A percentile compares a stretch with the other conserved stretches of the same genome.
Evolutionary conservation across 768 basidiomycete species (phyloP).

Genomic region (Rhodosporidiobolus odoratus): DNA sequence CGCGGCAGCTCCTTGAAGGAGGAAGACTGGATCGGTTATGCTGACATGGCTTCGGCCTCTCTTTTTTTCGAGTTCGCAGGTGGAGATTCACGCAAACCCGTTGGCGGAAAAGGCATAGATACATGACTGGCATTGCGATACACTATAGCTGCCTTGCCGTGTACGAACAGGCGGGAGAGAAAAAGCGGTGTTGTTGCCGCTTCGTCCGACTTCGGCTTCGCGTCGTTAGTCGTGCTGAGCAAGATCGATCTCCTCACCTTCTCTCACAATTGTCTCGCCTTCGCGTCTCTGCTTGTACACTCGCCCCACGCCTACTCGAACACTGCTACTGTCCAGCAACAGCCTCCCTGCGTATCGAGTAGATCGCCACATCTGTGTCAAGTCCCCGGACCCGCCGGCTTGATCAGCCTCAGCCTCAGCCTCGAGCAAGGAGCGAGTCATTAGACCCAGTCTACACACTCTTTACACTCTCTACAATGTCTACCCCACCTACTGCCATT

Average conservation of each 20-base stretch:
- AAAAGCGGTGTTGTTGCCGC: neutral
- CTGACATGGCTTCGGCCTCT: neutral
- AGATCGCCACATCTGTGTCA: no score
- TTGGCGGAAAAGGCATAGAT: constrained; percentile 76
- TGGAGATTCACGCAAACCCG: constrained; percentile 86
- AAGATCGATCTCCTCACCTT: neutral
- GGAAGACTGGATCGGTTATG: neutral
- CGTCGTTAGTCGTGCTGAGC: neutral
- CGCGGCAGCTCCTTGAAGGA: no score
- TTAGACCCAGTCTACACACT: no score
- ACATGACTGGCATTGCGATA: no score
- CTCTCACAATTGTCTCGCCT: neutral
- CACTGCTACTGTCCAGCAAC: no score
- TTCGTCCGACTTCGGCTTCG: no score
- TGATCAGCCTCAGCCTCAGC: neutral
- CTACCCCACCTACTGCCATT: neutral
- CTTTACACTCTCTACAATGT: neutral
- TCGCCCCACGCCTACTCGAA: neutral
- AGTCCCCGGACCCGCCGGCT: neutral
- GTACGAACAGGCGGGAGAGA: neutral
- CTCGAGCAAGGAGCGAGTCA: no score
- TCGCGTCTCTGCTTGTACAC: neutral
- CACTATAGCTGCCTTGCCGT: neutral
- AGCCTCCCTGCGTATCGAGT: neutral
- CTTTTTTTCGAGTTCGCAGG: constrained; percentile 37